A percentile compares a stretch with the other conserved stretches of the same genome.
Conservation (phyloP, 2,329 filamentous ascomycete species). For the Thielaviopsis musarum region DNA sequence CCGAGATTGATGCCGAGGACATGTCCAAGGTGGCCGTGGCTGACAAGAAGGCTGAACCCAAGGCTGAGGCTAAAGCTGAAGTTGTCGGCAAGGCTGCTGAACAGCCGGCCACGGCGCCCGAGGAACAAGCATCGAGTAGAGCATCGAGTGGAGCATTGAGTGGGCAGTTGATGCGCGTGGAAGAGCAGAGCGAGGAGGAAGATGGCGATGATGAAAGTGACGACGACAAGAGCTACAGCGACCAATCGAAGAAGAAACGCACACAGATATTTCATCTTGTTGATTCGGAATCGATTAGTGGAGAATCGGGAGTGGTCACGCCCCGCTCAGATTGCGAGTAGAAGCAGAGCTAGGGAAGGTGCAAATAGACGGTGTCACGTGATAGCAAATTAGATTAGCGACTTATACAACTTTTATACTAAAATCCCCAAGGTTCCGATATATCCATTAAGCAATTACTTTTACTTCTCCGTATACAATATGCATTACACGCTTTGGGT, state of each 20-base stretch:
- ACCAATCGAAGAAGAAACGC: not conserved
- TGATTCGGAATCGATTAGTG: not conserved
- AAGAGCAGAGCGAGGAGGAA: not conserved
- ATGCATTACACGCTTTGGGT: not conserved
- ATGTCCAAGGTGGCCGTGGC: conserved; percentile 22
- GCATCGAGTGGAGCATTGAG: not conserved
- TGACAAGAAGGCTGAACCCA: too few species aligned
- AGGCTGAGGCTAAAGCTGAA: conserved; percentile 29
- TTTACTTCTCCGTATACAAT: not conserved
- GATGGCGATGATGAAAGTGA: conserved; percentile 4
- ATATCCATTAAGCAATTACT: too few species aligned
- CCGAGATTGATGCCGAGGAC: conserved; percentile 12
- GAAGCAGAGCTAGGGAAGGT: too few species aligned
- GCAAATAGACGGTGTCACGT: too few species aligned
- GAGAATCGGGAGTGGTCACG: not conserved
- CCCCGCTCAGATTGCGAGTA: too few species aligned
- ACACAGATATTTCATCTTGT: not conserved
- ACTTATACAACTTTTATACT: too few species aligned
- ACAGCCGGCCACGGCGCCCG: not conserved
- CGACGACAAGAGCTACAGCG: not conserved
- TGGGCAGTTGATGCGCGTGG: not conserved
- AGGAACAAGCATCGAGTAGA: not conserved
- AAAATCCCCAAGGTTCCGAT: too few species aligned
- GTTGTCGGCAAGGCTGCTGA: not conserved
- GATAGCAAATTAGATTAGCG: too few species aligned